Conservation (phyloP, 2,329 filamentous ascomycete genomes). For the Aspergillus brasiliensis region DNA sequence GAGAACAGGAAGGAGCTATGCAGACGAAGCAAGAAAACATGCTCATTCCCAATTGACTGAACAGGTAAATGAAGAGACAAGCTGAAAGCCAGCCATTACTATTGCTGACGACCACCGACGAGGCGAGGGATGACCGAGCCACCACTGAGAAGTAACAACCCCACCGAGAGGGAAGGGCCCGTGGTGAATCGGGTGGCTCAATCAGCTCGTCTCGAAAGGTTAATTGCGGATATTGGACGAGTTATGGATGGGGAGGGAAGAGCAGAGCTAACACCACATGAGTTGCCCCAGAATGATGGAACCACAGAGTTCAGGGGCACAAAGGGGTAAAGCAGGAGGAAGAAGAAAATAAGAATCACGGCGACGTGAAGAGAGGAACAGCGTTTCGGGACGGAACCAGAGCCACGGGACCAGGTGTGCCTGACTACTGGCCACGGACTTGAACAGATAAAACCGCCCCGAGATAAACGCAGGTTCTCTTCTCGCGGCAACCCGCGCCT, state of each 20-base stretch:
- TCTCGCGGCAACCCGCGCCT: not conserved
- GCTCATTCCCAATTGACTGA: not conserved
- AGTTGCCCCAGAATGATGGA: not conserved
- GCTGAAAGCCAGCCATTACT: not conserved
- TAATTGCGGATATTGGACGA: not conserved
- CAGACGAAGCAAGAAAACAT: not conserved
- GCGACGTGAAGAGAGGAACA: conserved; percentile 9
- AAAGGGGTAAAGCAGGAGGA: conserved; percentile 1
- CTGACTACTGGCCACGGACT: conserved; percentile 11
- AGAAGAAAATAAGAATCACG: conserved; percentile 1
- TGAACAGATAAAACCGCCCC: conserved; percentile 1
- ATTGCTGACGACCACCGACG: not conserved
- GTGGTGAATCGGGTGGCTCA: not conserved
- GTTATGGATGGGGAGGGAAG: not conserved
- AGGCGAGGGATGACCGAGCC: not conserved
- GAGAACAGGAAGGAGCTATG: no score
- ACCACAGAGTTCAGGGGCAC: not conserved
- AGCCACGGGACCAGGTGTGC: conserved; percentile 23
- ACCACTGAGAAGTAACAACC: not conserved
- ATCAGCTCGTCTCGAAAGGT: not conserved
- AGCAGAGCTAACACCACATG: not conserved
- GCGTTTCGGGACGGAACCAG: conserved; percentile 27
- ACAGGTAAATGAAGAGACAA: not conserved
- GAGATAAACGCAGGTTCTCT: not conserved
- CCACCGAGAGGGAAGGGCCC: not conserved